Evolutionary conservation across 2,329 filamentous ascomycete species (phyloP).

Genomic region (Nemania sp.): DNA sequence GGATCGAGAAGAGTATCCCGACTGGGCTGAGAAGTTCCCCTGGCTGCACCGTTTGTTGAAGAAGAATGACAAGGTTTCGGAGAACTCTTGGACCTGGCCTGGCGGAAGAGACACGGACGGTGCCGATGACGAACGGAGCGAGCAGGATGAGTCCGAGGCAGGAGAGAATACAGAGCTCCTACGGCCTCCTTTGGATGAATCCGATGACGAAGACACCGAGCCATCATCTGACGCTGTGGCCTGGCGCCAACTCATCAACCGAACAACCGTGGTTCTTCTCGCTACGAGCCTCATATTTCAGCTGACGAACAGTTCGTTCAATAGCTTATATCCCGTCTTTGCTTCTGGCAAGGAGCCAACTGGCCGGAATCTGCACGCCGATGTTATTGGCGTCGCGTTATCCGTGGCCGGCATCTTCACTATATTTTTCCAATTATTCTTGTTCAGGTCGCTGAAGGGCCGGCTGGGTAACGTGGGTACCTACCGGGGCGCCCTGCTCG

Average conservation of each 20-base stretch:
- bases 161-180: slow-evolving; percentile 35
- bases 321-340: slow-evolving; percentile 93
- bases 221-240: slow-evolving; percentile 52
- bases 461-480: slow-evolving; percentile 83
- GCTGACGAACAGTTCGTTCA: slow-evolving; percentile 91
- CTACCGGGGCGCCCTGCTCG: slow-evolving; percentile 77
- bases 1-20: slow-evolving; percentile 34
- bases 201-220: slow-evolving; percentile 49
- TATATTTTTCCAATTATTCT: slow-evolving; percentile 85
- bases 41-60: slow-evolving; percentile 40
- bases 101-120: slow-evolving; percentile 29
- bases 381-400: slow-evolving; percentile 82
- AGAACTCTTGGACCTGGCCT: slow-evolving; percentile 36
- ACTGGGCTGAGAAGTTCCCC: slow-evolving; percentile 40
- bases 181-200: slow-evolving; percentile 43
- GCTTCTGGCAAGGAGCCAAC: slow-evolving; percentile 74
- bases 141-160: slow-evolving; percentile 28
- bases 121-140: slow-evolving; percentile 30
- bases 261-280: slow-evolving; percentile 81
- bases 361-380: slow-evolving; percentile 74
- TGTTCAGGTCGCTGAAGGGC: slow-evolving; percentile 79
- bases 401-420: slow-evolving; percentile 84
- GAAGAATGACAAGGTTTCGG: slow-evolving; percentile 26
- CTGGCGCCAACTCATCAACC: slow-evolving; percentile 69
- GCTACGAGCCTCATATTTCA: slow-evolving; percentile 91